phyloP scores from a whole-genome alignment of 192 early-diverging fungal species.

The Allomyces macrogynus region DNA sequence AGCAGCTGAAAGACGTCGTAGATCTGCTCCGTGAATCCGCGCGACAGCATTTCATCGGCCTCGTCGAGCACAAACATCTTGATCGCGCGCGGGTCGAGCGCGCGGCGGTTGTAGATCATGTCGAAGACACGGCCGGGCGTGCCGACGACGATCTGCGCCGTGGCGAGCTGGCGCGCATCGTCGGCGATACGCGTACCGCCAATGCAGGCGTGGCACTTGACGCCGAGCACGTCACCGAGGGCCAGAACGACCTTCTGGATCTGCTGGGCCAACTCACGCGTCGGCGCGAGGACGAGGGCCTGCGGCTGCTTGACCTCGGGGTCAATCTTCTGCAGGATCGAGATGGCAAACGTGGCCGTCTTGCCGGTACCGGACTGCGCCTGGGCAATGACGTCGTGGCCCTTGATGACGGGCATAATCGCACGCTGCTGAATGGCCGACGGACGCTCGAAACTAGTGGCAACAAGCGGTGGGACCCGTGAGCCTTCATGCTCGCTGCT shows the following conservation, averaged over 20 bases:
- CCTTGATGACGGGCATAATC: slow-evolving; percentile 85
- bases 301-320: slow-evolving; percentile 55
- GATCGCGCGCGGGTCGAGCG: slow-evolving; percentile 60
- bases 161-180: slow-evolving; percentile 58
- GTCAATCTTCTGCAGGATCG: slow-evolving; percentile 88
- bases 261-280: slow-evolving; percentile 95
- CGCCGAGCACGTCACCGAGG: slow-evolving; percentile 87
- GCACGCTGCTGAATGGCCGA: slow-evolving; percentile 94
- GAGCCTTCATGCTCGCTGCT: neutral
- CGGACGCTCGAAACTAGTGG: slow-evolving; percentile 75
- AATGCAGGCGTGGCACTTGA: slow-evolving; percentile 89
- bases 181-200: slow-evolving; percentile 90
- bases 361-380: slow-evolving; percentile 99
- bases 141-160: slow-evolving; percentile 89
- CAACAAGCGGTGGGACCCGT: neutral
- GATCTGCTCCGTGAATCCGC: slow-evolving; percentile 98
- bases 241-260: slow-evolving; percentile 89
- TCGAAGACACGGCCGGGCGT: slow-evolving; percentile 97
- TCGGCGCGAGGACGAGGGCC: slow-evolving; percentile 91
- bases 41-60: slow-evolving; percentile 96
- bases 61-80: slow-evolving; percentile 99
- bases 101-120: slow-evolving; percentile 78
- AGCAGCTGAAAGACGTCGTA: slow-evolving; percentile 90
- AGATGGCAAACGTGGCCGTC: slow-evolving; percentile 99
- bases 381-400: slow-evolving; percentile 97